Base-by-base conservation (phyloP, 2,329 filamentous ascomycete genomes). In the Sordariomycetes sp. region DNA sequence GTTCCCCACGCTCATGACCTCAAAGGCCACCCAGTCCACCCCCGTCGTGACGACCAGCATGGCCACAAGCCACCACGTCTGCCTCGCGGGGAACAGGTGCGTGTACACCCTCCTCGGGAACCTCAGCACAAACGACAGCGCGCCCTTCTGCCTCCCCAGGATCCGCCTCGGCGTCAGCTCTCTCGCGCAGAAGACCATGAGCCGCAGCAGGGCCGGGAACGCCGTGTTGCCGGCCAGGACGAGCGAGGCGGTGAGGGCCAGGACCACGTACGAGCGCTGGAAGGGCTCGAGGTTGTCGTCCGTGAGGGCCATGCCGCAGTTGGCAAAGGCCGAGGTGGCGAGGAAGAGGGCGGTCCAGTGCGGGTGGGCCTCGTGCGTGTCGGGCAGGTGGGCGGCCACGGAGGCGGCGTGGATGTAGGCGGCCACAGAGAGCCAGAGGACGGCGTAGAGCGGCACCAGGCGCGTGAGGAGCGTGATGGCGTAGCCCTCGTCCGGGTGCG, bases 281-380 rank as follows among this genome's bases (percentile, higher is more conserved):
- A 85, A 87, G 0, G 81, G 80, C 3, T 80, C 72, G 72, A 89
- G 85, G 64, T 86, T 87, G 48, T 79, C 77, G 66, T 88, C 84
- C 14, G 88, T 70, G 40, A 88, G 72, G 22, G 79, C 81, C 83
- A 89, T 86, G 48, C 85, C 85, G n/a, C 79, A 83, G 63, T 88
- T 88, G 69, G 87, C 87, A 69, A 88, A 89, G 0, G 85, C 85
- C 20, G 82, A 86, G 4, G 83, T 78, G 1, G 81, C 82, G 61
- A 86, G 84, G 70, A 88, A 89, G 52, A 83, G 78, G 48, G 85
- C 85, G 2, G 83, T 73, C 85, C 85, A 88, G 81, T 82, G 87
- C 37, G 85, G 80, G 59, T 83, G 75, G 3, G 75, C 71, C 10
- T 71, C 70, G 34, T 25, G 34, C 11, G n/a, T 34, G 16, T 32